Percentiles rank a stretch among this genome's conserved stretches.
Evolutionary conservation across 257 asterid genomes (phyloP).

Genomic region (Gentiana straminea): DNA sequence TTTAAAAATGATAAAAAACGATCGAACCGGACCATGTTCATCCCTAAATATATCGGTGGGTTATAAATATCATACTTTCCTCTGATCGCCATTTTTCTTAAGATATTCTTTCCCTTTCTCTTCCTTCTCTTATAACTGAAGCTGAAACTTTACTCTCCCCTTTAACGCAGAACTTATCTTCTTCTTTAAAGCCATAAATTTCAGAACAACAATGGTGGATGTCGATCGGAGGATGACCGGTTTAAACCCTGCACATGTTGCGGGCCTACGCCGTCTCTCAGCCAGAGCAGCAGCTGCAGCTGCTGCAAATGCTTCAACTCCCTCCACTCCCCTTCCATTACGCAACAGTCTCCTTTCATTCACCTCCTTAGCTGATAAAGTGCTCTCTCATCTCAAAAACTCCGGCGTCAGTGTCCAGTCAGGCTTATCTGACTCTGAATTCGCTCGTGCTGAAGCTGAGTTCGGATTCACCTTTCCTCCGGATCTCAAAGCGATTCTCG

Average conservation of each 20-base stretch:
- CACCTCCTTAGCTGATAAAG: conserved; percentile 61
- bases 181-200: not conserved
- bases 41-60: too few species aligned
- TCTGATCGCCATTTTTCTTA: too few species aligned
- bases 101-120: conserved; percentile 1
- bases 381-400: conserved; percentile 47
- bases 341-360: conserved; percentile 83
- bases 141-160: not conserved
- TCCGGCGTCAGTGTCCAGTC: conserved; percentile 55
- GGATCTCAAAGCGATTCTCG: conserved; percentile 71
- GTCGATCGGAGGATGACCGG: conserved; percentile 97
- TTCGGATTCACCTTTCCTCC: conserved; percentile 87
- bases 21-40: too few species aligned
- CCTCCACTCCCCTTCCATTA: conserved; percentile 60
- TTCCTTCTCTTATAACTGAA: not conserved
- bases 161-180: not conserved
- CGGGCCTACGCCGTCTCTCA: conserved; percentile 93
- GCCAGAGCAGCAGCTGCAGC: conserved; percentile 83
- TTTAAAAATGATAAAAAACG: too few species aligned
- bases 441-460: conserved; percentile 87
- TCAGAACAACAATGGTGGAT: conserved; percentile 54
- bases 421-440: conserved; percentile 67
- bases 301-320: conserved; percentile 51
- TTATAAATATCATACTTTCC: too few species aligned
- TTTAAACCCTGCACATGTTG: conserved; percentile 71